Evolutionary conservation across 2,329 filamentous ascomycete genomes (phyloP).

Genomic region (Sclerotinia sclerotiorum): DNA sequence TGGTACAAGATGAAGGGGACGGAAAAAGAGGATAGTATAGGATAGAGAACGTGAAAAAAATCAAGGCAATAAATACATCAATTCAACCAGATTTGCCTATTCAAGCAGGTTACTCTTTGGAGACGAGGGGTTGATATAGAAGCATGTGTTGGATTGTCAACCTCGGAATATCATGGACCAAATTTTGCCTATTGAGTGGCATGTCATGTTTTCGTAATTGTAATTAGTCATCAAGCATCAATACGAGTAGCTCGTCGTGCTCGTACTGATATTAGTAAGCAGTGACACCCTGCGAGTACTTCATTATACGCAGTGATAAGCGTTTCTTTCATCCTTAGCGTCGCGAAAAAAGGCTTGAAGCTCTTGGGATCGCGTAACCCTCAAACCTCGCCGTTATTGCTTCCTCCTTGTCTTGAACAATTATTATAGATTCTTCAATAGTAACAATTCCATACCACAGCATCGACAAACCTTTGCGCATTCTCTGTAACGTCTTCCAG

Average conservation of each 20-base stretch:
- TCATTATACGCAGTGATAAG: background rate
- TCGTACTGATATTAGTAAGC: too few species aligned
- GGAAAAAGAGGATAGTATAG: background rate
- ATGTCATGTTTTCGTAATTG: conserved; percentile 1
- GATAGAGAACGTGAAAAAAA: background rate
- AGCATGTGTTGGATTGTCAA: conserved; percentile 1
- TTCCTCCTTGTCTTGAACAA: conserved; percentile 27
- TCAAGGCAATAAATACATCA: conserved; percentile 6
- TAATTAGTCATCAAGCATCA: conserved; percentile 18
- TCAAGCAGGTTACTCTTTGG: background rate
- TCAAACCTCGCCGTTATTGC: conserved; percentile 27
- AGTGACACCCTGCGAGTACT: background rate
- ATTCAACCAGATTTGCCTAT: background rate
- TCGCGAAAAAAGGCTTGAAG: conserved; percentile 13
- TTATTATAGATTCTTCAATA: conserved; percentile 1
- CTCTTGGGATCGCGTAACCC: conserved; percentile 14
- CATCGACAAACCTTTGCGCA: conserved; percentile 39
- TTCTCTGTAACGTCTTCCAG: conserved; percentile 38
- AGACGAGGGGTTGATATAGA: background rate
- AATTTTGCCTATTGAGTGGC: background rate
- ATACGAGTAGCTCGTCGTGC: too few species aligned
- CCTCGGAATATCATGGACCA: conserved; percentile 7
- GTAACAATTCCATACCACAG: conserved; percentile 21
- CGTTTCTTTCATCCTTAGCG: conserved; percentile 27
- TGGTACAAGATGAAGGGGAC: background rate